These are phyloP conservation scores for Leptoxyphium fumago DNA, from an alignment of 2,329 filamentous ascomycete genomes.

Conservation along the genomic window DNA sequence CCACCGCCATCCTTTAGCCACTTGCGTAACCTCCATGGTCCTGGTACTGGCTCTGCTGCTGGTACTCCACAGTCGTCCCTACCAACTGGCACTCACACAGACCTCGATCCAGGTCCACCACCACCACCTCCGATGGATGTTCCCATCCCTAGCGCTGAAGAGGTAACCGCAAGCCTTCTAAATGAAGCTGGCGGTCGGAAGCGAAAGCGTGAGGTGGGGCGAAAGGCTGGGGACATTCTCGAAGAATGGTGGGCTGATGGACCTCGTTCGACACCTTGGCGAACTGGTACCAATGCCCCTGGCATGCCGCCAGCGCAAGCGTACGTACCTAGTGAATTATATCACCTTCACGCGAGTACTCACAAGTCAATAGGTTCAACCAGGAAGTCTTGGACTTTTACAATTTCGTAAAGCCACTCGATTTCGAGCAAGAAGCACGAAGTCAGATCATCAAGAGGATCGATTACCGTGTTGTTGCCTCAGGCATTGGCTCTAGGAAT, in stretches of 20 bases:
- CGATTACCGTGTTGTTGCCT: conserved; percentile 39
- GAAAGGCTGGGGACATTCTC: conserved; percentile 22
- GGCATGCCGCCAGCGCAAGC: too few relatives aligned
- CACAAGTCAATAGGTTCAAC: conserved; percentile 48
- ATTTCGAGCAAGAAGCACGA: conserved; percentile 65
- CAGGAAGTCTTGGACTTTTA: conserved; percentile 86
- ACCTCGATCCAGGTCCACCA: conserved; percentile 9
- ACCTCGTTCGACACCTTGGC: conserved; percentile 48
- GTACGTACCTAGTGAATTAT: conserved; percentile 7
- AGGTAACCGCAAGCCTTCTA: conserved; percentile 6
- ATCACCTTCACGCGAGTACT: conserved; percentile 1
- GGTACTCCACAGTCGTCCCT: too few relatives aligned
- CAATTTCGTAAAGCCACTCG: conserved; percentile 61
- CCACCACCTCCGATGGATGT: conserved; percentile 7
- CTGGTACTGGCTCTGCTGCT: background rate
- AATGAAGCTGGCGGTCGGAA: conserved; percentile 37
- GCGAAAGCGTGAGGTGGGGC: conserved; percentile 44
- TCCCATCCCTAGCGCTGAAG: conserved; percentile 12
- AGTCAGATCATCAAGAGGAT: conserved; percentile 57
- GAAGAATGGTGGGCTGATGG: conserved; percentile 28
- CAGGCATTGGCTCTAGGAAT: conserved; percentile 26
- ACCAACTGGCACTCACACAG: background rate
- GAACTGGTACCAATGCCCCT: too few relatives aligned
- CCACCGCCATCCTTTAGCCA: background rate
- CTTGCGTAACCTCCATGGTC: background rate